These are phyloP conservation scores for Microcyclospora tardicrescens DNA, from an alignment of 2,329 filamentous ascomycete species.

Conservation along the genomic window DNA sequence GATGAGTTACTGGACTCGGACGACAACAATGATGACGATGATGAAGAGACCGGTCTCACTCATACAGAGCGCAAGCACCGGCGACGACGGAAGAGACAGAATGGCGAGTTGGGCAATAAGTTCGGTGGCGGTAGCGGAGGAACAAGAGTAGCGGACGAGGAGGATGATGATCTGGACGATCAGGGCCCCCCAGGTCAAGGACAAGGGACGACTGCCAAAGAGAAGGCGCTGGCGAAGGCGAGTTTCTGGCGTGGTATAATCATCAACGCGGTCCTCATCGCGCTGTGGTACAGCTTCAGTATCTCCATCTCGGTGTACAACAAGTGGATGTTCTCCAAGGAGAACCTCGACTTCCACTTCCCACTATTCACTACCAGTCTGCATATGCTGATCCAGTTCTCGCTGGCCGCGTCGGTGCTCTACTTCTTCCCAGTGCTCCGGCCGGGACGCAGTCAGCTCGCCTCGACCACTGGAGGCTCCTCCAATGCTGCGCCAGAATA, in stretches of 20 bases:
- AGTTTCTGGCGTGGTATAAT: conserved; percentile 55
- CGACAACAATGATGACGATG: conserved; percentile 59
- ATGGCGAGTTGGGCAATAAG: conserved; percentile 55
- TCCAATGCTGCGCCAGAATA: conserved; percentile 1
- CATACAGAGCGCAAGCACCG: conserved; percentile 51
- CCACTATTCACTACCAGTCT: conserved; percentile 89
- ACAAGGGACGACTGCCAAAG: conserved; percentile 42
- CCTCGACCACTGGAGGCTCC: conserved; percentile 2
- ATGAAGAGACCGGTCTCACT: conserved; percentile 82
- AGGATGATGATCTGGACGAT: conserved; percentile 21
- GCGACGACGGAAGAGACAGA: conserved; percentile 49
- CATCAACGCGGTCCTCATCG: conserved; percentile 70
- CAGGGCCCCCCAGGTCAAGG: conserved; percentile 34
- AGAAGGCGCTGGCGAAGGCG: conserved; percentile 56
- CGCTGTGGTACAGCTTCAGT: conserved; percentile 81
- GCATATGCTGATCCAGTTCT: conserved; percentile 93
- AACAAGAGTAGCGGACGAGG: conserved; percentile 27
- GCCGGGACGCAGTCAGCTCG: conserved; percentile 40
- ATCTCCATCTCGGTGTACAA: conserved; percentile 96
- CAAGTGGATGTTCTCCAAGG: conserved; percentile 97
- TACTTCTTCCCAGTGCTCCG: conserved; percentile 73
- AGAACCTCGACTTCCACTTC: conserved; percentile 79
- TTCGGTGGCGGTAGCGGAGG: conserved; percentile 44
- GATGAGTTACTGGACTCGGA: conserved; percentile 28
- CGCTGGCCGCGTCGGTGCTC: conserved; percentile 62